phyloP scores from a whole-genome alignment of 257 asterid genomes.

The Paulownia fortunei region DNA sequence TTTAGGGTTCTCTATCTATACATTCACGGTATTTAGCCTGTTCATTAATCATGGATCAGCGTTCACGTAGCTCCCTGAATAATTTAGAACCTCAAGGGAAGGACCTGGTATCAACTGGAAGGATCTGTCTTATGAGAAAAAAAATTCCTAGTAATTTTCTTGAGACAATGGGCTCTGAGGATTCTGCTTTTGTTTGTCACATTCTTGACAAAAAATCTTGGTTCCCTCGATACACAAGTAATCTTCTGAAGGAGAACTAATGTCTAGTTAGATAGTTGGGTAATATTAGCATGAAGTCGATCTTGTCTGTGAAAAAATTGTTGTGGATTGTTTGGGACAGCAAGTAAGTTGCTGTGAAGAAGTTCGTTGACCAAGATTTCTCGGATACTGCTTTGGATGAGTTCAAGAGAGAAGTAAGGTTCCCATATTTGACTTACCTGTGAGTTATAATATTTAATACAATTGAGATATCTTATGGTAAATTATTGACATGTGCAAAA shows the following conservation, averaged over 20 bases:
- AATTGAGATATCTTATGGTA: background rate
- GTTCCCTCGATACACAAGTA: constrained; percentile 73
- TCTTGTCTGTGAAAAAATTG: too few relatives aligned
- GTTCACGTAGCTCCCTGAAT: constrained; percentile 39
- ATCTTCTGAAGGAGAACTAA: constrained; percentile 22
- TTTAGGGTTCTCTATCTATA: constrained; percentile 55
- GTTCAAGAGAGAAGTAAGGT: too few relatives aligned
- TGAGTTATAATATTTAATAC: background rate
- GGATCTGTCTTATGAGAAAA: constrained; percentile 48
- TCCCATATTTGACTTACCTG: constrained; percentile 12
- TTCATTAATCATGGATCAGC: constrained; percentile 51
- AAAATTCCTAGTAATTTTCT: constrained; percentile 47
- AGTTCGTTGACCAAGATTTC: constrained; percentile 88
- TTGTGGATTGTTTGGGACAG: constrained; percentile 31
- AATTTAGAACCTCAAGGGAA: constrained; percentile 41
- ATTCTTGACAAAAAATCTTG: constrained; percentile 52
- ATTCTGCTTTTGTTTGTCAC: constrained; percentile 64
- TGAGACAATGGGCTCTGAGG: constrained; percentile 63
- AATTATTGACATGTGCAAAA: background rate
- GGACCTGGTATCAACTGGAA: constrained; percentile 44
- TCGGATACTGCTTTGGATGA: constrained; percentile 89
- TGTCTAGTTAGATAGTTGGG: too few relatives aligned
- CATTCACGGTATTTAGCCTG: constrained; percentile 59
- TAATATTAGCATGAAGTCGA: too few relatives aligned
- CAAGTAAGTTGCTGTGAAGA: constrained; percentile 91